These are phyloP conservation scores for Apophysomyces variabilis DNA, from an alignment of 371 early-diverging fungal species.

Conservation along the genomic window DNA sequence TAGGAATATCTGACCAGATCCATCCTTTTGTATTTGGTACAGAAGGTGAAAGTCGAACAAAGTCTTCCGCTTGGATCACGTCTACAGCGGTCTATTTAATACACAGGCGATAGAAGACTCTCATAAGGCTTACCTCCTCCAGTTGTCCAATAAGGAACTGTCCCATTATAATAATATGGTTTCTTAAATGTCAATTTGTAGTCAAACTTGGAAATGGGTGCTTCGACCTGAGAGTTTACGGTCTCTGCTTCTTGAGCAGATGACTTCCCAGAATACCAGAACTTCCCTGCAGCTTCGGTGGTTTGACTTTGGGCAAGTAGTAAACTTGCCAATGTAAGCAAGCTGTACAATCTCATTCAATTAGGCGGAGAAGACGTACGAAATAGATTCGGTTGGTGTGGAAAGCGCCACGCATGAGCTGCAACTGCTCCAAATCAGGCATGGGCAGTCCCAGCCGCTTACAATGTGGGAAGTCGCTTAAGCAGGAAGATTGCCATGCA, in stretches of 20 bases:
- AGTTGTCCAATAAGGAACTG: conserved; percentile 61
- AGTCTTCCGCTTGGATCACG: conserved; percentile 58
- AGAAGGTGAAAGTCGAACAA: conserved; percentile 73
- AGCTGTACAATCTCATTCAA: not conserved
- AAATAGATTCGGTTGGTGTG: conserved; percentile 2
- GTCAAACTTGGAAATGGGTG: conserved; percentile 54
- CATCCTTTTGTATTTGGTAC: conserved; percentile 68
- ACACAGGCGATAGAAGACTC: not conserved
- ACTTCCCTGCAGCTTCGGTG: not conserved
- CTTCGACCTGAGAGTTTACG: conserved; percentile 16
- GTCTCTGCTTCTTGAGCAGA: conserved; percentile 20
- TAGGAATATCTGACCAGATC: conserved; percentile 72
- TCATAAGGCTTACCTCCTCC: conserved; percentile 48
- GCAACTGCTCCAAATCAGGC: too few relatives aligned
- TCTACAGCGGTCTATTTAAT: conserved; percentile 40
- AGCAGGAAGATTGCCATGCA: not conserved
- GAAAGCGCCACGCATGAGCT: conserved; percentile 5
- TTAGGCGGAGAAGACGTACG: not conserved
- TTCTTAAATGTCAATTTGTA: conserved; percentile 70
- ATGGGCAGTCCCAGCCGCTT: too few relatives aligned
- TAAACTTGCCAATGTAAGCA: not conserved
- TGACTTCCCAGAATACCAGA: conserved; percentile 28
- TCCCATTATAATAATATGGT: conserved; percentile 61
- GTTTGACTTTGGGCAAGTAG: not conserved
- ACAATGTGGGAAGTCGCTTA: not conserved